Evolutionary conservation across 1,139 yeast species (phyloP).

Genomic region (Yamadazyma taylorii): DNA sequence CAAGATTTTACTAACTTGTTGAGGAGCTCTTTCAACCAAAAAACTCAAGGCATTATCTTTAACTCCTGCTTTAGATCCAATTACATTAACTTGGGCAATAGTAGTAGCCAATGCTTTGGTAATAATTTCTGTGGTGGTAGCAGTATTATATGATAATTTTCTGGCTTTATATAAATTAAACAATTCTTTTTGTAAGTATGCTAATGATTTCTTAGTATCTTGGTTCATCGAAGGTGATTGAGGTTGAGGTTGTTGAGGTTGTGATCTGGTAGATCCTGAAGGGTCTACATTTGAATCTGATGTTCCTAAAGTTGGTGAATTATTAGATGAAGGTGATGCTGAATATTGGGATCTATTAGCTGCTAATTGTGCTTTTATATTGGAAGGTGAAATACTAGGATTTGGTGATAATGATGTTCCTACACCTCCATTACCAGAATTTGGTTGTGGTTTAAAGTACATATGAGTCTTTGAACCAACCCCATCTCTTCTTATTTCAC

Average conservation of each 20-base stretch:
- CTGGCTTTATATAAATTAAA: constrained; percentile 69
- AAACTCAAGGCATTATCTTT: constrained; percentile 78
- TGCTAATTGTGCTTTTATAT: constrained; percentile 54
- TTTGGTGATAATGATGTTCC: not conserved
- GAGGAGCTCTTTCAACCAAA: constrained; percentile 84
- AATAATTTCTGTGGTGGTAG: constrained; percentile 72
- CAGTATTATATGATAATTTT: constrained; percentile 63
- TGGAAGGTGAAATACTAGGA: constrained; percentile 16
- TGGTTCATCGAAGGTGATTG: constrained; percentile 41
- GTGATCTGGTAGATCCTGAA: no score
- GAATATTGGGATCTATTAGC: constrained; percentile 43
- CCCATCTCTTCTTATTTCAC: constrained; percentile 50
- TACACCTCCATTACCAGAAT: constrained; percentile 5
- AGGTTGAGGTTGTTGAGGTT: constrained; percentile 15
- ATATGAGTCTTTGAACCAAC: constrained; percentile 32
- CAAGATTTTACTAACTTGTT: constrained; percentile 77
- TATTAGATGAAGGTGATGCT: constrained; percentile 17
- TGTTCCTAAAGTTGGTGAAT: constrained; percentile 10
- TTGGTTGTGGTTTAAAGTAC: constrained; percentile 32
- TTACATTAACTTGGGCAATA: constrained; percentile 83
- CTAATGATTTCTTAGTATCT: constrained; percentile 62
- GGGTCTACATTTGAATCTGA: no score
- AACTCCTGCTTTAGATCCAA: constrained; percentile 82
- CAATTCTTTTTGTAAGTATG: constrained; percentile 71
- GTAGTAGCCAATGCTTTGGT: constrained; percentile 95